These are phyloP conservation scores for Raphidocelis subcapitata DNA, from an alignment of 139 green algal species.

Conservation along the genomic window DNA sequence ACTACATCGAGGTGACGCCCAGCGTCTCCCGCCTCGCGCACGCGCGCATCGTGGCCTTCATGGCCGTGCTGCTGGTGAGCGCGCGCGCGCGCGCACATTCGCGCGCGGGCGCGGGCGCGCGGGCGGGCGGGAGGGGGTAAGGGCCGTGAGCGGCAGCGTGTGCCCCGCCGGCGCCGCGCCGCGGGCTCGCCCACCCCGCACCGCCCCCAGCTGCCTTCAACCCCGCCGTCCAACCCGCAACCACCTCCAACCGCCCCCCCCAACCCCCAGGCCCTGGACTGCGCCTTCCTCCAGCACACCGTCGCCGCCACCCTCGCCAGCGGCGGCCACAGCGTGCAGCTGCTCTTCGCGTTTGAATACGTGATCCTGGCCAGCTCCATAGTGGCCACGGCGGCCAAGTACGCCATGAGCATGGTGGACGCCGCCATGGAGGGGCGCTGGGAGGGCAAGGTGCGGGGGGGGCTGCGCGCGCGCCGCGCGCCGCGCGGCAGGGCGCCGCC, in stretches of 20 bases:
- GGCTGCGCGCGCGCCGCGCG: not conserved
- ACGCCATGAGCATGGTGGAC: slow-evolving; percentile 77
- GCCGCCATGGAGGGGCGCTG: slow-evolving; percentile 84
- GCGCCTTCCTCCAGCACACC: slow-evolving; percentile 80
- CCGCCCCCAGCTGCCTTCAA: too few relatives aligned
- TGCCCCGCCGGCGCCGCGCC: too few relatives aligned
- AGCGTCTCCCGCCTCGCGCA: slow-evolving; percentile 75
- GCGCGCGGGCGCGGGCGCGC: not conserved
- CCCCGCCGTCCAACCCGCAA: too few relatives aligned
- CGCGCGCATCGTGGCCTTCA: slow-evolving; percentile 75
- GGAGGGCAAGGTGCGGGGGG: slow-evolving; percentile 69
- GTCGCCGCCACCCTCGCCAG: slow-evolving; percentile 62
- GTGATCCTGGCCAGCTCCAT: slow-evolving; percentile 81
- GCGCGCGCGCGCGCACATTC: not conserved
- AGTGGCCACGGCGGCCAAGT: slow-evolving; percentile 81
- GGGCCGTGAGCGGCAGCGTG: not conserved
- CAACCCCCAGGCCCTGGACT: slow-evolving; percentile 67
- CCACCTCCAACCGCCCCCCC: too few relatives aligned
- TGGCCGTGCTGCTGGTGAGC: slow-evolving; percentile 79
- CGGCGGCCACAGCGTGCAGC: slow-evolving; percentile 77
- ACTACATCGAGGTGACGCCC: slow-evolving; percentile 93
- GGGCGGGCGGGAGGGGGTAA: not conserved
- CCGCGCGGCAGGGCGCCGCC: not conserved
- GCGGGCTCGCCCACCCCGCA: too few relatives aligned
- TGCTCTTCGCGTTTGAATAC: slow-evolving; percentile 99